phyloP scores from a whole-genome alignment of 192 early-diverging fungal species.

The Coemansia sp. region DNA sequence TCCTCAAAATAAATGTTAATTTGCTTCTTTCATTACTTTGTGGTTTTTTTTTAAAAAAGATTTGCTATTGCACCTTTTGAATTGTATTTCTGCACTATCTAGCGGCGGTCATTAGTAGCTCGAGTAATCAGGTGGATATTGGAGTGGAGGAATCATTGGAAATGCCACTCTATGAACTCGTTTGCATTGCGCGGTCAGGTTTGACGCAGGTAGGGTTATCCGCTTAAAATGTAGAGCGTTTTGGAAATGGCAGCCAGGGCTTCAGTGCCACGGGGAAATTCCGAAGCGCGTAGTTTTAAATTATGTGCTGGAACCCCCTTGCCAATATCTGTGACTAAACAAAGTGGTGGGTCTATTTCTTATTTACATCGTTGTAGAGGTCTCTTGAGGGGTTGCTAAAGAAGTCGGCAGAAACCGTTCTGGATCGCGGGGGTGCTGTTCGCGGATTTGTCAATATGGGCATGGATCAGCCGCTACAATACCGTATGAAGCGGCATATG shows the following conservation, averaged over 20 bases:
- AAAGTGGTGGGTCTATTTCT: not conserved
- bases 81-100: not conserved
- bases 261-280: not conserved
- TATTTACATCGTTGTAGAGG: conserved; percentile 43
- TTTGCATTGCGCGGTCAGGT: conserved; percentile 64
- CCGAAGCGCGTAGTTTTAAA: not conserved
- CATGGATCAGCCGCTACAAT: conserved; percentile 65
- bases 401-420: conserved; percentile 71
- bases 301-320: not conserved
- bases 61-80: no score
- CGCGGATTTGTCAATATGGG: conserved; percentile 78
- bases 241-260: not conserved
- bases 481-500: conserved; percentile 89
- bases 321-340: not conserved
- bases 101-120: not conserved
- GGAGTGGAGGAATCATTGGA: not conserved
- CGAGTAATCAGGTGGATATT: not conserved
- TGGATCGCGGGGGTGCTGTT: conserved; percentile 85
- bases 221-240: no score
- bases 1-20: no score
- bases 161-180: conserved; percentile 72
- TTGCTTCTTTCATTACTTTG: no score
- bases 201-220: conserved; percentile 54
- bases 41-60: no score
- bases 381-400: conserved; percentile 72